Base-by-base conservation (phyloP, 441 rosid genomes). In the Viola pubescens region DNA sequence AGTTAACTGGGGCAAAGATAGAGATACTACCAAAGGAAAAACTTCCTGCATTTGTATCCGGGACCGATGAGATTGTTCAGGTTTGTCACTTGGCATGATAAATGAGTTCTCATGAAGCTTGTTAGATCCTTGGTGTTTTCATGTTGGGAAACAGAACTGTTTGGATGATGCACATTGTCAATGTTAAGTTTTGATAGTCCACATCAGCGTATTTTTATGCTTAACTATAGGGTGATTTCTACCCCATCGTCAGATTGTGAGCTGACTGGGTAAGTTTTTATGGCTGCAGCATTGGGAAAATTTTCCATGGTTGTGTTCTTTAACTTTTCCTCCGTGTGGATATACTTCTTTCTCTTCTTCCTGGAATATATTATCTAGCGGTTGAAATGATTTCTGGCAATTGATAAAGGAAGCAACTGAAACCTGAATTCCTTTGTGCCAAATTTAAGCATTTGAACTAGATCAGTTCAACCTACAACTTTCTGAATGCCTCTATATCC, bases 31-130 rank as follows among this genome's bases (percentile, higher is more conserved):
- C 94, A 1, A 76, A 82, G 75, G 91, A 87, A 70, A 85, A 77
- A 63, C 69, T 66, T 64, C 94, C 91, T 41, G 62, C 77, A 37
- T 78, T 70, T 73, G 86, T 79, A 68, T 79, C 88, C 13, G 78
- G 72, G 60, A 70, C 64, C 53, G 82, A 88, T 77, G 94, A 81
- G 73, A 77, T 88, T 76, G 79, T 94, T 66, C 95, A 85, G 99
- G 99, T 94, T 70, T 61, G 79, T 59, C 46, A 14, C 46, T 44
- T 53, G 9, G 54, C 44, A 13, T 45, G 6, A 52, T 26, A 42
- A 48, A 14, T 46, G 34, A 26, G 34, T 26, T 26, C 3, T 26
- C 2, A 26, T 26, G 34, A 26, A 26, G 34, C 34, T 26, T 26
- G 34, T 26, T 26, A 26, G 5, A 7, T 14, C 38, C 11, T 41